phyloP scores from a whole-genome alignment of 768 basidiomycete species.

The Rhizopogon rudus region DNA sequence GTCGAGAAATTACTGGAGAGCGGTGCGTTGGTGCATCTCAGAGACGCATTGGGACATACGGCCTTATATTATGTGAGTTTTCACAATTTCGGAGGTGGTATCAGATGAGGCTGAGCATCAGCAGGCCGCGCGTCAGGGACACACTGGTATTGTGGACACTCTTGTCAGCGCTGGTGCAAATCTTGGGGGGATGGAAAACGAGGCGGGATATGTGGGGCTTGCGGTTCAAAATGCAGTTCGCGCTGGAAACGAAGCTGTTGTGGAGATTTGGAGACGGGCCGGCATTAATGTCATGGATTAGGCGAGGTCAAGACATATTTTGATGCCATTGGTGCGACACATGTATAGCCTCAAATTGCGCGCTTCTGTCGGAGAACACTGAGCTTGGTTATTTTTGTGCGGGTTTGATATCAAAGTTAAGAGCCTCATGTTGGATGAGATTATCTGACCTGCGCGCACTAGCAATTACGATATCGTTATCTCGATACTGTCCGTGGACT shows the following conservation, averaged over 20 bases:
- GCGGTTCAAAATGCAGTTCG: slow-evolving; percentile 34
- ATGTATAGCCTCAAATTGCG: too few species aligned
- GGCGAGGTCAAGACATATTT: neutral
- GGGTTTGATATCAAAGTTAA: too few species aligned
- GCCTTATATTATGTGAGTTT: slow-evolving; percentile 78
- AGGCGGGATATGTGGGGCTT: slow-evolving; percentile 50
- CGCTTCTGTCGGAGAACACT: too few species aligned
- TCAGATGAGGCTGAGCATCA: neutral
- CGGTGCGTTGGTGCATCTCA: slow-evolving; percentile 78
- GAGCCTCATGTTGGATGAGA: too few species aligned
- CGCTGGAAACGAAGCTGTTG: slow-evolving; percentile 37
- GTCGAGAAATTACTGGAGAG: slow-evolving; percentile 52
- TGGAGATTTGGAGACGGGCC: slow-evolving; percentile 54
- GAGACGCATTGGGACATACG: slow-evolving; percentile 79
- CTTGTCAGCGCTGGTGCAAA: slow-evolving; percentile 72
- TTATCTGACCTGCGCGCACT: too few species aligned
- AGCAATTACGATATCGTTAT: too few species aligned
- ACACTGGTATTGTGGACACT: slow-evolving; percentile 53
- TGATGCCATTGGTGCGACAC: too few species aligned
- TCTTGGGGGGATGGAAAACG: slow-evolving; percentile 61
- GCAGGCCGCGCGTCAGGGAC: slow-evolving; percentile 73
- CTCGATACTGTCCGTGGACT: too few species aligned
- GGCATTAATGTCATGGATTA: slow-evolving; percentile 25
- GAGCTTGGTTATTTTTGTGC: too few species aligned
- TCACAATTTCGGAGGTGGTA: too few species aligned